Evolutionary conservation across 495 filamentous ascomycete genomes (phyloP), one percentile per base, ranked within the genome.

Genomic region (Daldinia bambusicola): DNA sequence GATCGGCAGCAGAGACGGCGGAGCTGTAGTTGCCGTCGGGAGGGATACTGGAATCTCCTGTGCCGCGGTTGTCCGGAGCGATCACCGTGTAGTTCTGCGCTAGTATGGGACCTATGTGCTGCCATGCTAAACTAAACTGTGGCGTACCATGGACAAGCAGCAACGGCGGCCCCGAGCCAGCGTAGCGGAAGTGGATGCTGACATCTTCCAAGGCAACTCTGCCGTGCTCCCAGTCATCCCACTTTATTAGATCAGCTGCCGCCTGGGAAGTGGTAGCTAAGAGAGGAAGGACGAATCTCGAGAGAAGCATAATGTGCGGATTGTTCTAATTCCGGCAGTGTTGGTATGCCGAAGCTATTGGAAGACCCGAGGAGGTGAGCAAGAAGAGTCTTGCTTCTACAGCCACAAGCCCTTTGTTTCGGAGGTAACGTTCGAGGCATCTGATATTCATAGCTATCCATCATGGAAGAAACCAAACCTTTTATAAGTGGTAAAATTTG

Each of bases 111-210:
- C 43, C 43, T 7, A 48, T 48, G 4, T 20, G 20, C 43, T 48
- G 43, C 16, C 43, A 48, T 22, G 43, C 20, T 2, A 48, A 1
- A 7, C 43, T 48, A 16, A 48, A 48, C 43, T 48, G 43, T 0
- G 43, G 43, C 7, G 18, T 48, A 1, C 43, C 43, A 16, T 48
- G 43, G 7, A 48, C 43, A 3, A 48, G 43, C 9, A 48, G 70
- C 2, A 82, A 48, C 1, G 80, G 79, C 6, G 80, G 79, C 0
- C 78, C 80, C 1, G 67, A 73, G n/a, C 79, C 80, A 5, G 76
- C 76, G 62, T 83, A 82, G 10, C 81, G 79, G 51, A 79, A 77
- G 71, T 80, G 81, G 30, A 83, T 82, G 45, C 74, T 76, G 10
- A 81, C 75, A 9, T 80, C 77, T 41, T 78, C n/a, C 2, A 79